Conservation (phyloP, 2,329 filamentous ascomycete genomes). For the Aureobasidium sp. region DNA sequence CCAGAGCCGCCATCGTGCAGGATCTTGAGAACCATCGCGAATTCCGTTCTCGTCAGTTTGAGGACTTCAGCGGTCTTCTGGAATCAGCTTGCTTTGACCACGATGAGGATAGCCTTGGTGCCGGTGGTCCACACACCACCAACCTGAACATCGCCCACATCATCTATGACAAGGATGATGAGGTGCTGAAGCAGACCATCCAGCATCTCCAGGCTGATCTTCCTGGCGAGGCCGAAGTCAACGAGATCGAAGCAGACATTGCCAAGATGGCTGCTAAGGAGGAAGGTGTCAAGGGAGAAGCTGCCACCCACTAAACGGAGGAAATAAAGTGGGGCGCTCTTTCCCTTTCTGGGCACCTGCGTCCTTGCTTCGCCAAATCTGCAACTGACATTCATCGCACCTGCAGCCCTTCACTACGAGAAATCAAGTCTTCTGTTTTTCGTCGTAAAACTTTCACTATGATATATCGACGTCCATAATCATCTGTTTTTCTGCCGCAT, state of each 20-base stretch:
- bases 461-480: neutral
- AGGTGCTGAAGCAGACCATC: neutral
- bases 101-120: neutral
- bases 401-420: neutral
- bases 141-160: neutral
- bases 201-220: neutral
- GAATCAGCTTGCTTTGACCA: neutral
- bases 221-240: neutral
- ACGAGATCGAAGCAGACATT: neutral
- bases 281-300: neutral
- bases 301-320: neutral
- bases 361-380: neutral
- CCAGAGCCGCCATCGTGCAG: neutral
- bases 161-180: neutral
- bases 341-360: neutral
- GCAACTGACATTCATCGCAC: neutral
- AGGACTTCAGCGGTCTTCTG: neutral
- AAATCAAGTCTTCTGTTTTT: neutral
- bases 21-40: neutral
- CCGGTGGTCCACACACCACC: neutral
- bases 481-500: neutral
- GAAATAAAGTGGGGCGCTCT: neutral
- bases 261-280: neutral
- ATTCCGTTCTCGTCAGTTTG: neutral
- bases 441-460: neutral